Base-by-base conservation (phyloP, 2,329 filamentous ascomycete species). In the Monosporascus sp. region DNA sequence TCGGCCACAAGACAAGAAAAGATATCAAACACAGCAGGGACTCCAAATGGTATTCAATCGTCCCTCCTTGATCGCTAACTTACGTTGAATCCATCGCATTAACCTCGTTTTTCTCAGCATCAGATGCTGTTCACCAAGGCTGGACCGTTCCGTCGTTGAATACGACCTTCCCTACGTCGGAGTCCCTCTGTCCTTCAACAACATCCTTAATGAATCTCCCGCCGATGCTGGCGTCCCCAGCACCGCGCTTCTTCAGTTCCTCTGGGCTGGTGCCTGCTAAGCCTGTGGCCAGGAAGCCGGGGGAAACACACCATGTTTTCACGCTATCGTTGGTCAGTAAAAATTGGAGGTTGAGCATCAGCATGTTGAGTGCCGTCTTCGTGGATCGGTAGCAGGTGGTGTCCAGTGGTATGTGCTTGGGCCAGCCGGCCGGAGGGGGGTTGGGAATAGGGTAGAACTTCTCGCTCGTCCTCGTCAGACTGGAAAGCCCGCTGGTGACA, bases 321-420 rank as follows among this genome's bases (percentile, higher is more conserved):
- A 77, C 72, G 0, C 71, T 69, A 38, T 76, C 74, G 6, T 68
- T 64, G n/a, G 61, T 65, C 26, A 78, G 60, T 1, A 68, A 49
- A 16, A 70, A 64, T 7, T 62, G 50, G 68, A 72, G 76, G 50
- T 74, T 69, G 5, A 67, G 60, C 72, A 76, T 73, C 57, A 77
- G 55, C 74, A 77, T 77, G 56, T 76, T 77, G 53, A 77, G 57
- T 0, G 69, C 75, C 0, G 67, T 67, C 59, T 78, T 77, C 27
- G 60, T 62, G 20, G 60, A 60, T 5, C 73, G 68, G 55, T 77
- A 77, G 2, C 54, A 52, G 20, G 58, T 26, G 40, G 48, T 27
- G 53, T 41, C 58, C 19, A 43, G 45, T 35, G 48, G 53, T 5
- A 51, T 56, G 3, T 57, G 40, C 56, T 75, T 73, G 7, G 71